phyloP scores from a whole-genome alignment of 805 yeast species.

The Lipomyces lipofer region DNA sequence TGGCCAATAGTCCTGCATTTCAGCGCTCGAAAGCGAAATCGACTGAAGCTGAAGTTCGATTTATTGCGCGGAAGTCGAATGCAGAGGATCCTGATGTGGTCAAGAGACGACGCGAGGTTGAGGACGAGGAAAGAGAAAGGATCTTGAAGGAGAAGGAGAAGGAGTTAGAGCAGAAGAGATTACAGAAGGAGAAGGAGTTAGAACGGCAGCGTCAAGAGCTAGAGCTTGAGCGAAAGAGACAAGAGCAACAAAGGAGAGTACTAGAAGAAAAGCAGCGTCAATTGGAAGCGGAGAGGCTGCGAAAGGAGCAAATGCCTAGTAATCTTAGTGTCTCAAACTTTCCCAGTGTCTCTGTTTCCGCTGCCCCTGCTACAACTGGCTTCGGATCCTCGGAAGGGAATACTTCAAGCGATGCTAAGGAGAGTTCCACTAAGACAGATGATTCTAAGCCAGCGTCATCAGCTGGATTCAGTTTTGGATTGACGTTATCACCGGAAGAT shows the following conservation, averaged over 20 bases:
- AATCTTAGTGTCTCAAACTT: too few species aligned
- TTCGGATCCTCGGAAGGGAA: too few species aligned
- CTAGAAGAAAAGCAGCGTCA: conserved; percentile 12
- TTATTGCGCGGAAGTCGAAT: conserved; percentile 6
- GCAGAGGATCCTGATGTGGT: conserved; percentile 26
- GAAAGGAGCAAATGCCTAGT: not conserved
- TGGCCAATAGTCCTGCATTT: conserved; percentile 5
- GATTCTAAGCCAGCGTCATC: not conserved
- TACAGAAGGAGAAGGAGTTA: conserved; percentile 11
- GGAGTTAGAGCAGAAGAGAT: conserved; percentile 2
- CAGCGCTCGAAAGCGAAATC: not conserved
- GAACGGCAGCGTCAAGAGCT: conserved; percentile 19
- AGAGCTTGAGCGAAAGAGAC: conserved; percentile 16
- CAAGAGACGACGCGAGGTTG: conserved; percentile 21
- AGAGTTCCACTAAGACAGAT: not conserved
- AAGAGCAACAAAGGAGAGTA: conserved; percentile 9
- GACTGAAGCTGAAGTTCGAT: conserved; percentile 1
- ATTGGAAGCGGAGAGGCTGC: not conserved
- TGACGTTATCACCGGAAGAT: not conserved
- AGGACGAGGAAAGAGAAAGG: conserved; percentile 12
- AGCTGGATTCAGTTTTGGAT: not conserved
- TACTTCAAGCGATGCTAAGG: not conserved
- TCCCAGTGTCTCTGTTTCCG: too few species aligned
- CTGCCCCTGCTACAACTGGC: too few species aligned
- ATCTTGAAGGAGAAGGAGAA: conserved; percentile 20